Conservation (phyloP, 2,329 filamentous ascomycete genomes). For the Colletotrichum lini region DNA sequence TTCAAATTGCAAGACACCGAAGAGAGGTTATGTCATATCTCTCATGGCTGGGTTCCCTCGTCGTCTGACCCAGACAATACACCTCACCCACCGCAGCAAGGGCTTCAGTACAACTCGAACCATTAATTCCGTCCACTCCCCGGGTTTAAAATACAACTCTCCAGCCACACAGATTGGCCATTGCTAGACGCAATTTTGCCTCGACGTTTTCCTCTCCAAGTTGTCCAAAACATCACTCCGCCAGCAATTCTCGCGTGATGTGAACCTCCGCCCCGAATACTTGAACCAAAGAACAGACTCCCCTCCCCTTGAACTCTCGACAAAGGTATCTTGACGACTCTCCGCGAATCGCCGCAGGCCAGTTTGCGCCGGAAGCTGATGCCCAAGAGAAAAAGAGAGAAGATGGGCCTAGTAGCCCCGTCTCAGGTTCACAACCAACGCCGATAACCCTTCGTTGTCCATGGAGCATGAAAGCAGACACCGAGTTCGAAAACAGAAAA, state of each 20-base stretch:
- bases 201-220: neutral
- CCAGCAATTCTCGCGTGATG: neutral
- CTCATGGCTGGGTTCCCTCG: neutral
- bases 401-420: neutral
- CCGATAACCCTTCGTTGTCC: neutral
- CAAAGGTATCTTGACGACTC: neutral
- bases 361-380: neutral
- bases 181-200: neutral
- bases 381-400: neutral
- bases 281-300: neutral
- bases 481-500: too few species aligned
- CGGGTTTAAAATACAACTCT: neutral
- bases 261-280: neutral
- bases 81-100: neutral
- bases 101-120: neutral
- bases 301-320: neutral
- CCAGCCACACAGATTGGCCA: too few species aligned
- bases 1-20: neutral
- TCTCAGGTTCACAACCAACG: neutral
- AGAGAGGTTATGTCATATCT: neutral
- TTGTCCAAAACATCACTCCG: neutral
- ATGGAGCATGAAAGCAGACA: neutral
- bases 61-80: neutral
- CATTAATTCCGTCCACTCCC: neutral
- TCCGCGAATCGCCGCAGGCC: neutral